Base-by-base conservation (phyloP, 768 basidiomycete species). In the Boletus insuetus region DNA sequence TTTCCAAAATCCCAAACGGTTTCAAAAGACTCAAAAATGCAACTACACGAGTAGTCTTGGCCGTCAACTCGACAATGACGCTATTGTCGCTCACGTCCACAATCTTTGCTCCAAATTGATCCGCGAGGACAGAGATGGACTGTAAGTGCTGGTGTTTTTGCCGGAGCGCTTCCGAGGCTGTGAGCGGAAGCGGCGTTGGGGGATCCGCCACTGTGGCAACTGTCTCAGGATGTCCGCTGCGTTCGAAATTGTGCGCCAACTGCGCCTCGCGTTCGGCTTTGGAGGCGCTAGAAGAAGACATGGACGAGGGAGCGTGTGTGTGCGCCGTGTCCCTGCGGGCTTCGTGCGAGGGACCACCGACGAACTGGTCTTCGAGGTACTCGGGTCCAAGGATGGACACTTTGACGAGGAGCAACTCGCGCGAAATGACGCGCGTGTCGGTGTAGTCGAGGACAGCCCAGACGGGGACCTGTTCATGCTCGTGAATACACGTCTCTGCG, bases 391-490 rank as follows among this genome's bases (percentile, higher is more conserved):
- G 86, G 66, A 95, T 96, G 55, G 97, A 98, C 4, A 99, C 86
- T 69, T 99, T 99, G 67, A 89, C 91, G 60, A 99, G 87, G 32
- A 98, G 82, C 14, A 98, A 81, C 73, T 99, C 97, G 63, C 97
- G 90, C 60, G 89, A 82, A 70, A 99, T 96, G 29, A 87, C 85
- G 53, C 82, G 84, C 22, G 94, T 98, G 58, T 95, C 82, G 19
- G 96, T 98, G 72, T 98, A 99, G 74, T 99, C 95, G 56, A 99
- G 79, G 32, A 99, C 97, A 29, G 96, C 97, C 97, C 97, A 99
- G 5, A 99, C 97, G 47, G 96, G 97, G 26, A 99, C 95, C 96
- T 97, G 48, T 8, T 35, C 20, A 22, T 22, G 22, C 8, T 5
- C 14, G 44, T 48, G 35, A 48, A 37, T 39, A 53, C 29, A 37